A percentile compares a stretch with the other conserved stretches of the same genome.
Conservation (phyloP, 2,329 filamentous ascomycete species). For the Fusarium redolens region DNA sequence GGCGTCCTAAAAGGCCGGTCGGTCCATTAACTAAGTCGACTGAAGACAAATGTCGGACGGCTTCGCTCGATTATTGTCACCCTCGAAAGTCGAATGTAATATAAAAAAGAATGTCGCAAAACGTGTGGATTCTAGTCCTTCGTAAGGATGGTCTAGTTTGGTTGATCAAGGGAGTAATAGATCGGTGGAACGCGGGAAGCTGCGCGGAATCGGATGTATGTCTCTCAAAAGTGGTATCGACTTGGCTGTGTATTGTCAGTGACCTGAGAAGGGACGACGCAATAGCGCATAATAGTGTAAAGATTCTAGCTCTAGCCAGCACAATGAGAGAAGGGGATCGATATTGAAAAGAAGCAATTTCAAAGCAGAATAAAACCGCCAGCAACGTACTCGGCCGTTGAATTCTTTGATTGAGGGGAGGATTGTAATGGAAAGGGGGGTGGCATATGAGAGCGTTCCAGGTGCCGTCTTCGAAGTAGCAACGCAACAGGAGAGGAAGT, state of each 20-base stretch:
- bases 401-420: constrained; percentile 36
- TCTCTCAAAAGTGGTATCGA: constrained; percentile 31
- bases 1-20: constrained; percentile 35
- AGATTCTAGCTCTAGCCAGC: constrained; percentile 17
- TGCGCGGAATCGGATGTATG: constrained; percentile 23
- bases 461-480: constrained; percentile 37
- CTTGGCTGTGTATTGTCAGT: constrained; percentile 39
- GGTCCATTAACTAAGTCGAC: constrained; percentile 47
- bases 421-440: constrained; percentile 40
- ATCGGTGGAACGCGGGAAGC: constrained; percentile 38
- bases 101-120: constrained; percentile 19
- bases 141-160: constrained; percentile 21
- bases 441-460: constrained; percentile 33
- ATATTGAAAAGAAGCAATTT: constrained; percentile 19
- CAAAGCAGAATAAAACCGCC: constrained; percentile 20
- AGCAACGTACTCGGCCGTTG: constrained; percentile 37
- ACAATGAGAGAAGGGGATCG: constrained; percentile 19
- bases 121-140: constrained; percentile 13
- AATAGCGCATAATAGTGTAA: constrained; percentile 26
- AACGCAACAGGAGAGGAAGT: constrained; percentile 42
- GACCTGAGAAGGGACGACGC: constrained; percentile 20
- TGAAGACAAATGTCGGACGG: constrained; percentile 12
- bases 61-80: constrained; percentile 33
- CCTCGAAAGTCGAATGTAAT: constrained; percentile 6
- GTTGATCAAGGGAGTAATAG: constrained; percentile 37